Base-by-base conservation (phyloP, 257 asterid species). In the Solanum pinnatisectum region DNA sequence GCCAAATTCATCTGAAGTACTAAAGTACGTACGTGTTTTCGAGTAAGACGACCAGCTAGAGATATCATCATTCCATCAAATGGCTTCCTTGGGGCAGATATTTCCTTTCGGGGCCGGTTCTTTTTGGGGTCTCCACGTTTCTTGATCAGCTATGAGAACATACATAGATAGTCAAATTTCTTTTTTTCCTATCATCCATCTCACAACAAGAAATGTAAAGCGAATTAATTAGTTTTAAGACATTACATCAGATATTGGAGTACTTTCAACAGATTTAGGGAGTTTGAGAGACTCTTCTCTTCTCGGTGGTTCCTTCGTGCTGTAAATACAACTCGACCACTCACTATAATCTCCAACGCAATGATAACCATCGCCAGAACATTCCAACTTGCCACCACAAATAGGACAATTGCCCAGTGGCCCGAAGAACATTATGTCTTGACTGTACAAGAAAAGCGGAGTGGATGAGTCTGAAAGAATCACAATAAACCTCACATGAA, bases 371-470 rank as follows among this genome's bases (percentile, higher is more conserved):
- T 40, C 18, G 6, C 90, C 89, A 3, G 92, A 36, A 84, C 83
- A 83, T 86, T 86, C 91, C 87, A 97, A 84, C 1, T 30, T 6
- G 30, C 95, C 91, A 12, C 93, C 90, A 65, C 99, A 97, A 0
- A 92, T 71, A 0, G 95, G 95, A 78, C 99, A 97, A 8, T 88
- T 87, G 10, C 84, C 95, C 4, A 94, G 32, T 0, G 96, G 93
- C 79, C 99, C 99, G 22, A 91, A 91, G 63, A 94, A 97, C 91
- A 97, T 25, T 23, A 96, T 90, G 78, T 96, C 99, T 87, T 95
- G 96, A 93, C 99, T 96, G 98, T 65, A 39, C 68, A 73, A 5
- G 10, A 25, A 15, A 20, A 49, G 12, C 5, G 9, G 23, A 44
- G 39, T 3, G 1, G 6, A 30, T 81, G 27, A 81, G 42, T 30